A percentile compares a stretch with the other conserved stretches of the same genome.
Evolutionary conservation across 345 rosid species (phyloP).

Genomic region (Syzygium aromaticum): DNA sequence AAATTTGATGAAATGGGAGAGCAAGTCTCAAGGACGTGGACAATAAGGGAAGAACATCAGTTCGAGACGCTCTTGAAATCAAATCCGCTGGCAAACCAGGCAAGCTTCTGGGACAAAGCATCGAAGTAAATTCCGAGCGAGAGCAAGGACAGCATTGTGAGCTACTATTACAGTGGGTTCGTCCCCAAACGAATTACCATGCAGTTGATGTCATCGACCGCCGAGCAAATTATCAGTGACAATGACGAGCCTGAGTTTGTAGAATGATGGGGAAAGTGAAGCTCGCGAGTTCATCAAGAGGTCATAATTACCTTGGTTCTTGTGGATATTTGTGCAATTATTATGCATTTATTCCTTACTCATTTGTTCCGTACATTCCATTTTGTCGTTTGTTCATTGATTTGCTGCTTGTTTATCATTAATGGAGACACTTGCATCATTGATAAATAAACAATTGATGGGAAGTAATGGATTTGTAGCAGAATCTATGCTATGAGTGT

Average conservation of each 20-base stretch:
- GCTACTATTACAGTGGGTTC: conserved; percentile 35
- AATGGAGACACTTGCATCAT: not conserved
- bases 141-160: conserved; percentile 15
- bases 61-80: conserved; percentile 22
- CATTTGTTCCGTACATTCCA: not conserved
- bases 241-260: conserved; percentile 13
- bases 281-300: not conserved
- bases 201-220: conserved; percentile 8
- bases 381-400: not conserved
- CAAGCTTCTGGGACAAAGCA: conserved; percentile 20
- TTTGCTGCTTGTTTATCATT: not conserved
- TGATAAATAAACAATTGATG: too few species aligned
- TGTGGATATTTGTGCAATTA: not conserved
- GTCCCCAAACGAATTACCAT: conserved; percentile 24
- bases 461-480: too few species aligned
- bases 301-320: not conserved
- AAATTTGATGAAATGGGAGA: conserved; percentile 39
- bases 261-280: not conserved
- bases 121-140: conserved; percentile 17
- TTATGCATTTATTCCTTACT: not conserved
- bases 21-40: conserved; percentile 23
- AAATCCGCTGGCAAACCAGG: conserved; percentile 4
- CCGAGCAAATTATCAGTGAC: conserved; percentile 22
- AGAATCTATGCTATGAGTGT: too few species aligned
- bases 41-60: conserved; percentile 16